phyloP scores from a whole-genome alignment of 768 basidiomycete genomes.

The Termitomyces sp. region DNA sequence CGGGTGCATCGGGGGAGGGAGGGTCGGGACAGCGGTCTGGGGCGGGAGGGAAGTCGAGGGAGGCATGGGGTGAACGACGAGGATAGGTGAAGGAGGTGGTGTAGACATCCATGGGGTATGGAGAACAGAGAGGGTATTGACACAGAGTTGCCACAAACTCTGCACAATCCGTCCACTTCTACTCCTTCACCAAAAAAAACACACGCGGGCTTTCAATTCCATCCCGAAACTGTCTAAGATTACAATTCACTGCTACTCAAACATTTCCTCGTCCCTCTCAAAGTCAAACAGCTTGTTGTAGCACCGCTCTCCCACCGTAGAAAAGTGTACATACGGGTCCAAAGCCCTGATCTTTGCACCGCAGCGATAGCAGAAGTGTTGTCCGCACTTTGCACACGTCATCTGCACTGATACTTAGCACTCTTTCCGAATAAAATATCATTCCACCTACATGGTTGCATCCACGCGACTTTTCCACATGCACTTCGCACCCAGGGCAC shows the following conservation, averaged over 20 bases:
- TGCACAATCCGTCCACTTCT: slow-evolving; percentile 1
- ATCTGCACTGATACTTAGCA: slow-evolving; percentile 42
- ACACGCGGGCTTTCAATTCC: slow-evolving; percentile 38
- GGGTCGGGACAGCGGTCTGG: slow-evolving; percentile 39
- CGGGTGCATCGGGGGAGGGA: slow-evolving; percentile 33
- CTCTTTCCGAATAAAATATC: not conserved
- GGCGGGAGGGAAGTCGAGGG: slow-evolving; percentile 57
- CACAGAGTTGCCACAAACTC: slow-evolving; percentile 40
- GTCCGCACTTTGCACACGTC: slow-evolving; percentile 70
- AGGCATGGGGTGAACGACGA: slow-evolving; percentile 69
- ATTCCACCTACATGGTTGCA: slow-evolving; percentile 78
- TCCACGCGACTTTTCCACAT: slow-evolving; percentile 73
- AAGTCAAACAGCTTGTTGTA: slow-evolving; percentile 68
- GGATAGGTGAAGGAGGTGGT: slow-evolving; percentile 93
- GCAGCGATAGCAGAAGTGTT: slow-evolving; percentile 85
- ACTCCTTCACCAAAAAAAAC: slow-evolving; percentile 17
- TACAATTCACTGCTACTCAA: slow-evolving; percentile 3
- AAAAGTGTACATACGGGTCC: slow-evolving; percentile 72
- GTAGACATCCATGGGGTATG: slow-evolving; percentile 85
- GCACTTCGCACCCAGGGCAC: slow-evolving; percentile 71
- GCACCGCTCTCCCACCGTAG: slow-evolving; percentile 46
- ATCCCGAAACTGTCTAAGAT: slow-evolving; percentile 16
- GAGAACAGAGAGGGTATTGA: slow-evolving; percentile 50
- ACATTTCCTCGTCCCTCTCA: slow-evolving; percentile 22
- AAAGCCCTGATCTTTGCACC: slow-evolving; percentile 44